These are phyloP conservation scores for Colletotrichum sp. DNA, from an alignment of 2,329 filamentous ascomycete species.

Conservation along the genomic window DNA sequence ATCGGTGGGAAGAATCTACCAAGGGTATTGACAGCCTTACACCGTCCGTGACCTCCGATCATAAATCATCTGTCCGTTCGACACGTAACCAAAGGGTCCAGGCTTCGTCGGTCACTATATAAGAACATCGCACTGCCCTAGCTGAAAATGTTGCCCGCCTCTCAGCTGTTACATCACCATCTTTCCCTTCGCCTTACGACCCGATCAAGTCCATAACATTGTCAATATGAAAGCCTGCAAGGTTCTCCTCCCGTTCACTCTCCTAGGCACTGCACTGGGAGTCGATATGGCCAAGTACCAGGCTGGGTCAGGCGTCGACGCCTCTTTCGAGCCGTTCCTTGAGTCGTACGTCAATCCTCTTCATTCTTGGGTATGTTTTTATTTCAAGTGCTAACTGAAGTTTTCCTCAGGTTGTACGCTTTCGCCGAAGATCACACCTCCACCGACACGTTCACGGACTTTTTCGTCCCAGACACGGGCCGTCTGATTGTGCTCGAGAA, in stretches of 20 bases:
- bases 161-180: neutral
- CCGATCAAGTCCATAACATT: neutral
- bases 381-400: neutral
- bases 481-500: conserved; percentile 1
- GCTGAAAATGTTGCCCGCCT: neutral
- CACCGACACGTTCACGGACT: conserved; percentile 13
- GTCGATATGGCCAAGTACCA: conserved; percentile 1
- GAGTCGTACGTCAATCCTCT: neutral
- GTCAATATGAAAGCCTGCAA: neutral
- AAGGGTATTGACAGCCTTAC: neutral
- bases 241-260: neutral
- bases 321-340: conserved; percentile 2
- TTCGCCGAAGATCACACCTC: neutral
- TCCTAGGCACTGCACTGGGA: neutral
- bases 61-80: neutral
- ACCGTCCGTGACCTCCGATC: neutral
- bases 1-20: neutral
- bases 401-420: neutral
- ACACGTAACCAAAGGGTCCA: neutral
- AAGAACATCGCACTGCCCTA: neutral
- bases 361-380: neutral
- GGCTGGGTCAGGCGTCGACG: neutral
- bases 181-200: neutral
- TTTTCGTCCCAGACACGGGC: neutral
- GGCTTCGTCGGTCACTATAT: neutral